phyloP scores from a whole-genome alignment of 2,329 filamentous ascomycete genomes.

The Trichoderma sp. region DNA sequence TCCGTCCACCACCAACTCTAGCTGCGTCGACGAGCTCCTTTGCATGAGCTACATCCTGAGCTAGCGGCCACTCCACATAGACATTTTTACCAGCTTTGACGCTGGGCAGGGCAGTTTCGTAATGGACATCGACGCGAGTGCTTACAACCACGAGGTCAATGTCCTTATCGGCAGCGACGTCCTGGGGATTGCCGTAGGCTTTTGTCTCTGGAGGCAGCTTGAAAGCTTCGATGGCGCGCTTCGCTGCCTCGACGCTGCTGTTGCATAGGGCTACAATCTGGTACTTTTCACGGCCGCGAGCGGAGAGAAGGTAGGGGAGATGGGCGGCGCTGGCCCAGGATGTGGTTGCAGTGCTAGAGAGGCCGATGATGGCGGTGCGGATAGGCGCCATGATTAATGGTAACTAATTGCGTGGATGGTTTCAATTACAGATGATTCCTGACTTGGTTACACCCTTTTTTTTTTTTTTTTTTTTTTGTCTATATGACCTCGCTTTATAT shows the following conservation, averaged over 20 bases:
- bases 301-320: conserved; percentile 55
- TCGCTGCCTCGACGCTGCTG: conserved; percentile 43
- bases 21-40: conserved; percentile 40
- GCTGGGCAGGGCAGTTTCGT: conserved; percentile 42
- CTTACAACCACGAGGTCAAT: conserved; percentile 55
- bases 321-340: conserved; percentile 56
- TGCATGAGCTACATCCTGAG: conserved; percentile 40
- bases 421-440: background rate
- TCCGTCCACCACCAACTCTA: conserved; percentile 31
- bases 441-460: background rate
- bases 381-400: conserved; percentile 44
- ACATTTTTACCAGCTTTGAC: conserved; percentile 50
- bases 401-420: background rate
- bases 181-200: conserved; percentile 49
- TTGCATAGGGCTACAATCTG: conserved; percentile 52
- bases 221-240: conserved; percentile 42
- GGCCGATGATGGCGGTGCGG: conserved; percentile 55
- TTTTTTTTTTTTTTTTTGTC: background rate
- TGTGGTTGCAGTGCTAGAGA: conserved; percentile 49
- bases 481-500: background rate
- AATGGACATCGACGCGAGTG: conserved; percentile 54
- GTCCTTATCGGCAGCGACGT: conserved; percentile 46
- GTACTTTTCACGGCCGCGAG: conserved; percentile 41
- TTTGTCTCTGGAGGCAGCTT: conserved; percentile 40
- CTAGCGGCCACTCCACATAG: conserved; percentile 59